Evolutionary conservation across 2,329 filamentous ascomycete genomes (phyloP), one percentile per base, ranked within the genome.

Genomic region (Penicillium sp.): DNA sequence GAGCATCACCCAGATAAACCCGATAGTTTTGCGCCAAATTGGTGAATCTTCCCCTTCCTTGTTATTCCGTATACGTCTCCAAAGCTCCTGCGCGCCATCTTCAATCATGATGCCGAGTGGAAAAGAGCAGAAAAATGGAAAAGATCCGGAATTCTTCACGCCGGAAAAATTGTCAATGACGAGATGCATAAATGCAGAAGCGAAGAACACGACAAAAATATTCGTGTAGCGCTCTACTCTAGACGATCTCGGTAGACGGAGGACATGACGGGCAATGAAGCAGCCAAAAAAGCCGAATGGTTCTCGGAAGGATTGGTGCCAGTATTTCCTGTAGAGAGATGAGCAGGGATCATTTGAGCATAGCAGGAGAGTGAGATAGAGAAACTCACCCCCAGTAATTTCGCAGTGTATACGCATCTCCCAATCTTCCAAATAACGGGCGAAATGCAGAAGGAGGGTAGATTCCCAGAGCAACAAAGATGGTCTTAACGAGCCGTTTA

Each of bases 31-130:
- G 5, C 18, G 18, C 18, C 18, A 22, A 5, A 9, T 5, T 5
- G 18, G 9, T 9, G 18, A 22, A 9, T 5, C 9, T 22, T 22
- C 18, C 5, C 18, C 9, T 22, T 22, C 18, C 18, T 5, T 5
- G 18, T 22, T 5, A 22, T 9, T 9, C 9, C 18, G 18, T 5
- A 9, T 22, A 5, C 18, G 9, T 13, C 41, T 51, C 48, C 52
- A 60, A 1, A 54, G 14, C 6, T 29, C 38, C 30, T 56, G 50
- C 6, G 55, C 39, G 1, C 31, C 32, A 34, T 62, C 59, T 40
- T 64, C 60, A 18, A 61, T 42, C 37, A 60, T 47, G 6, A 61
- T 50, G 0, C 51, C 60, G 2, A 56, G 3, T 1, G 44, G 36
- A 6, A 52, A 50, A 1, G 44, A 41, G 16, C 33, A 25, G 32